Percentiles rank a stretch among this genome's conserved stretches.
Conservation (phyloP, 2,329 filamentous ascomycete genomes). For the Dothideomycetes sp. region DNA sequence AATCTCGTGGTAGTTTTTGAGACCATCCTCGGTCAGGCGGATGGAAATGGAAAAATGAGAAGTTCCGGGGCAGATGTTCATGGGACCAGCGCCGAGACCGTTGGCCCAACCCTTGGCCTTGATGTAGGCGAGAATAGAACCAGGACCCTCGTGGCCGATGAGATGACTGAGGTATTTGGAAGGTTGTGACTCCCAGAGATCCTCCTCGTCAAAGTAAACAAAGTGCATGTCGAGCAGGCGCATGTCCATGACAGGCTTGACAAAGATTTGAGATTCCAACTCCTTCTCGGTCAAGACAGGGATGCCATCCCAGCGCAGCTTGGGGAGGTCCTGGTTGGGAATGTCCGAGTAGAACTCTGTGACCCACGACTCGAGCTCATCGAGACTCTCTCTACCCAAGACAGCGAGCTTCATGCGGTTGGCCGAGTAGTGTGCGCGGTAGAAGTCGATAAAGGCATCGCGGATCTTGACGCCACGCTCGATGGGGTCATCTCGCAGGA, state of each 20-base stretch:
- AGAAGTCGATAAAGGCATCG: slow-evolving; percentile 87
- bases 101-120: slow-evolving; percentile 89
- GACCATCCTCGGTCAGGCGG: slow-evolving; percentile 72
- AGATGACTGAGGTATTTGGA: slow-evolving; percentile 80
- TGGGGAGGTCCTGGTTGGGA: slow-evolving; percentile 68
- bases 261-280: slow-evolving; percentile 65
- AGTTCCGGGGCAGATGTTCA: slow-evolving; percentile 68
- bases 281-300: slow-evolving; percentile 52
- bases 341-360: slow-evolving; percentile 73
- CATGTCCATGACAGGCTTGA: slow-evolving; percentile 85
- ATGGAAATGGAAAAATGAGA: slow-evolving; percentile 73
- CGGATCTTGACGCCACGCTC: slow-evolving; percentile 73
- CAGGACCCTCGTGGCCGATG: slow-evolving; percentile 85
- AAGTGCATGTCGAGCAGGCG: slow-evolving; percentile 73
- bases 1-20: slow-evolving; percentile 74
- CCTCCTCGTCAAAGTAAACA: slow-evolving; percentile 75
- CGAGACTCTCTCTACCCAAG: slow-evolving; percentile 69
- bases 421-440: slow-evolving; percentile 80
- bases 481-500: slow-evolving; percentile 74
- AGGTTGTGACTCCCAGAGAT: slow-evolving; percentile 69
- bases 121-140: slow-evolving; percentile 81
- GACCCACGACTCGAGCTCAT: slow-evolving; percentile 76
- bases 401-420: slow-evolving; percentile 91
- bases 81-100: slow-evolving; percentile 66
- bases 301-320: slow-evolving; percentile 57